These are phyloP conservation scores for Parafenestella ontariensis DNA, from an alignment of 2,329 filamentous ascomycete genomes.

Conservation along the genomic window DNA sequence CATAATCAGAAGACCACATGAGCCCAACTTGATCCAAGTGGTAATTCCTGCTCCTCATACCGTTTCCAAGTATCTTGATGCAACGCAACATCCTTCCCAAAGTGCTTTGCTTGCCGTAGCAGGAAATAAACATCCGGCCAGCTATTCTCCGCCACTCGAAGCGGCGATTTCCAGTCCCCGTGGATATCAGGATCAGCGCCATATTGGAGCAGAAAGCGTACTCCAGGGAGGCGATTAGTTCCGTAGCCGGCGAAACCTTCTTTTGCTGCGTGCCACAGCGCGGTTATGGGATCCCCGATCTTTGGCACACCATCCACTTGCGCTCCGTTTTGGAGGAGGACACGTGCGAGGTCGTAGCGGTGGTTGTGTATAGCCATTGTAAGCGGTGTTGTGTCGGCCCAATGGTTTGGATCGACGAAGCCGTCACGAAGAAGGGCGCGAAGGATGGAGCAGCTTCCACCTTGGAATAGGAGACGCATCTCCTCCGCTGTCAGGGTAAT, in stretches of 20 bases:
- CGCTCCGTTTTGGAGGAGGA: constrained; percentile 1
- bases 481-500: neutral
- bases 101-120: neutral
- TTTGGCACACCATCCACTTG: neutral
- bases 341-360: constrained; percentile 1
- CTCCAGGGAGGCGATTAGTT: neutral
- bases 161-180: neutral
- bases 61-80: neutral
- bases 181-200: constrained; percentile 2
- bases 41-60: neutral
- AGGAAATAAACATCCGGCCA: neutral
- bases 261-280: constrained; percentile 1
- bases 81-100: neutral
- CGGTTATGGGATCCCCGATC: neutral
- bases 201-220: constrained; percentile 1
- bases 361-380: neutral
- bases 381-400: neutral
- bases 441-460: neutral
- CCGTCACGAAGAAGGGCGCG: neutral
- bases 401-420: neutral
- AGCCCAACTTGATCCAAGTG: no score
- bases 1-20: no score
- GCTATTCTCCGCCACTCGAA: neutral
- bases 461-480: neutral
- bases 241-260: neutral